These are phyloP conservation scores for Prunus mume DNA, from an alignment of 306 rosid species.

Conservation along the genomic window DNA sequence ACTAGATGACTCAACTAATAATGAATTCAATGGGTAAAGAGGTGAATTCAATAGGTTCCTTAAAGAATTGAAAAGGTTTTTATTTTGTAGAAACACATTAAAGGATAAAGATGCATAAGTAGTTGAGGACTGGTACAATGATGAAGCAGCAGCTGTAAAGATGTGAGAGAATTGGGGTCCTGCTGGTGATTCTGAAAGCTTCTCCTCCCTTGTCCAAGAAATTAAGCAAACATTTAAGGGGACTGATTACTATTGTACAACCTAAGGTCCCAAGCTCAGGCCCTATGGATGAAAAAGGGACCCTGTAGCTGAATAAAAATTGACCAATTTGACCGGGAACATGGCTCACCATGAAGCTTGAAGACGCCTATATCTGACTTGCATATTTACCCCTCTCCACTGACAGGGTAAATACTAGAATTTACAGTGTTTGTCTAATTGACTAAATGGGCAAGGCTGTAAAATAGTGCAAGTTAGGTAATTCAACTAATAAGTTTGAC, in stretches of 20 bases:
- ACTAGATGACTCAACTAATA: background rate
- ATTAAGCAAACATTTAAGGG: slow-evolving; percentile 1
- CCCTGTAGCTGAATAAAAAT: background rate
- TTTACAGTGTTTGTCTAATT: no score
- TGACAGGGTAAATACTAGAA: background rate
- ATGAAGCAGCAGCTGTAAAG: slow-evolving; percentile 29
- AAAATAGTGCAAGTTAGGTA: no score
- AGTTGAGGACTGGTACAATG: slow-evolving; percentile 9
- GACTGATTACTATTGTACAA: background rate
- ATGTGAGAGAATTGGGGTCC: background rate
- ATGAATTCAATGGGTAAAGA: background rate
- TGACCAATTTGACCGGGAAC: background rate
- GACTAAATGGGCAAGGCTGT: no score
- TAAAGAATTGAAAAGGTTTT: background rate
- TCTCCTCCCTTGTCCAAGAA: background rate
- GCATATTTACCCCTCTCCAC: background rate
- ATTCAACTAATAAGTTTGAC: no score
- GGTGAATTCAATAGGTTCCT: no score
- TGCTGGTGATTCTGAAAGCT: slow-evolving; percentile 12
- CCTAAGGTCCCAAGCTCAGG: background rate
- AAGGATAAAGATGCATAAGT: background rate
- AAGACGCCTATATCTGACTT: background rate
- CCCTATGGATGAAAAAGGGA: background rate
- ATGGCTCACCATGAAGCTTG: background rate
- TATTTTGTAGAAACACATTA: background rate